phyloP scores from a whole-genome alignment of 2,329 filamentous ascomycete species.

The Chrysoporthe deuterocubensis region DNA sequence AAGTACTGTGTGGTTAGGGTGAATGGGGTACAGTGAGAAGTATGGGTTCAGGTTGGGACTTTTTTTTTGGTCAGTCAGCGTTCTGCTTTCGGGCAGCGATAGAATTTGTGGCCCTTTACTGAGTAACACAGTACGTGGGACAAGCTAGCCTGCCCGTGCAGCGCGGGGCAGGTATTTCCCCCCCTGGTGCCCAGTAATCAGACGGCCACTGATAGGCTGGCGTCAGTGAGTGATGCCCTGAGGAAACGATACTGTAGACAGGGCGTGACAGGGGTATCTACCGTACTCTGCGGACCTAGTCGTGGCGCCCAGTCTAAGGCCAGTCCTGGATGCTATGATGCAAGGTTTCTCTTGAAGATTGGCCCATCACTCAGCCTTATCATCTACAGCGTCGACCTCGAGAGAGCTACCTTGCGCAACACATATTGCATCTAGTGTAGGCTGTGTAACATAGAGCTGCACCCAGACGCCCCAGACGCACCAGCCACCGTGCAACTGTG shows the following conservation, averaged over 20 bases:
- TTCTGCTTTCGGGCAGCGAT: constrained; percentile 8
- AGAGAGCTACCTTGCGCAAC: background rate
- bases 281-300: background rate
- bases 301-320: background rate
- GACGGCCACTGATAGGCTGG: constrained; percentile 25
- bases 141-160: constrained; percentile 12
- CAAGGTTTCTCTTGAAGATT: background rate
- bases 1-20: background rate
- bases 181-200: constrained; percentile 18
- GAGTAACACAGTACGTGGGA: background rate
- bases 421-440: background rate
- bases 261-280: background rate
- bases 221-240: background rate
- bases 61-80: background rate
- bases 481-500: background rate
- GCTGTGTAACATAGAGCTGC: background rate
- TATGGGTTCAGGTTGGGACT: background rate
- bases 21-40: background rate
- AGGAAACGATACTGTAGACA: background rate
- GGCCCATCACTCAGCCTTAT: background rate
- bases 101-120: constrained; percentile 25
- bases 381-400: background rate
- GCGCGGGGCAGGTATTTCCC: constrained; percentile 21
- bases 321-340: background rate
- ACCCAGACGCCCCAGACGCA: background rate